A percentile compares a stretch with the other conserved stretches of the same genome.
Conservation (phyloP, 495 filamentous ascomycete species). For the Usnea hakonensis region DNA sequence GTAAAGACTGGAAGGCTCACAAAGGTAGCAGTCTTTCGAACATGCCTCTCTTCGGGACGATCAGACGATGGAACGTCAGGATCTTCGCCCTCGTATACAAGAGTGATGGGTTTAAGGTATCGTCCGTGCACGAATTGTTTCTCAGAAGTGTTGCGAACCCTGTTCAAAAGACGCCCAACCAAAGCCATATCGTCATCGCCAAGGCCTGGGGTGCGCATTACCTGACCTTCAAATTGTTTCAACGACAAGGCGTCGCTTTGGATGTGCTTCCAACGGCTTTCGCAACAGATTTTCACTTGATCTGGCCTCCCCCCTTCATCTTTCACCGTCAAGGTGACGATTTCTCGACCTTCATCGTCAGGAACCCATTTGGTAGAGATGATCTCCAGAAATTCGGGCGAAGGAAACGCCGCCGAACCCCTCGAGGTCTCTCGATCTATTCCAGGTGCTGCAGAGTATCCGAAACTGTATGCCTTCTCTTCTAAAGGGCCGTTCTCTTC, state of each 20-base stretch:
- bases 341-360: slow-evolving; percentile 11
- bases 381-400: slow-evolving; percentile 1
- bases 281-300: slow-evolving; percentile 2
- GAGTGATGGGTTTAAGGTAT: slow-evolving; percentile 4
- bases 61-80: neutral
- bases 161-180: slow-evolving; percentile 7
- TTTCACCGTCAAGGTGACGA: slow-evolving; percentile 10
- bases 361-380: slow-evolving; percentile 12
- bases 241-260: slow-evolving; percentile 6
- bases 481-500: neutral
- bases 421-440: slow-evolving; percentile 5
- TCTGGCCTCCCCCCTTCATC: neutral
- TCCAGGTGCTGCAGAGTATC: neutral
- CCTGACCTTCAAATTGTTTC: neutral
- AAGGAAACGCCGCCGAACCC: neutral
- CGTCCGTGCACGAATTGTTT: slow-evolving; percentile 12
- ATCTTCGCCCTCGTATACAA: slow-evolving; percentile 10
- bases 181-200: slow-evolving; percentile 10
- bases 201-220: slow-evolving; percentile 9
- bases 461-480: neutral
- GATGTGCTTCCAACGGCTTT: slow-evolving; percentile 10
- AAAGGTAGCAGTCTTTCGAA: slow-evolving; percentile 10
- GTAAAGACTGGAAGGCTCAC: slow-evolving; percentile 8
- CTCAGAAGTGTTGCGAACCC: slow-evolving; percentile 4
- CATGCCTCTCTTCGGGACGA: neutral